Base-by-base conservation (phyloP, 306 rosid genomes). In the Potentilla sterilis region DNA sequence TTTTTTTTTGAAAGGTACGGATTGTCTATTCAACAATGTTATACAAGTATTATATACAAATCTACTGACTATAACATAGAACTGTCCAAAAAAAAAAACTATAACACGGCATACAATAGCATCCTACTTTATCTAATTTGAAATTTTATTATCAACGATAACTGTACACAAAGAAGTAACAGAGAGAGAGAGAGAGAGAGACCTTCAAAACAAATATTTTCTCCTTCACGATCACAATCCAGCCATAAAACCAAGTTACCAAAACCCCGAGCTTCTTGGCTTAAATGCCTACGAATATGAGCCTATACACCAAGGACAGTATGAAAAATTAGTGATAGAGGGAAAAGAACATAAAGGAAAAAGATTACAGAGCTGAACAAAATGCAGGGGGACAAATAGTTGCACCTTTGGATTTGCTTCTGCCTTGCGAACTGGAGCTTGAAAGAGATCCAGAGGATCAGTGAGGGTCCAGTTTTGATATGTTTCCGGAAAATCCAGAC, bases 211-310 rank as follows among this genome's bases (percentile, higher is more conserved):
- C 98, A 94, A 79, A 94, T 91, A 79, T 91, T 94, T 86, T 94
- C 98, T 77, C 98, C 98, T 86, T 94, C 98, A 51, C 98, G 96
- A 49, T 94, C 98, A 81, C 98, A 91, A 82, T 94, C 98, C 85
- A 94, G 81, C 98, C 98, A 94, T 75, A 94, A 79, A 46, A 94
- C 97, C 90, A 94, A 77, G 87, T 84, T 74, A 81, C 74, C 86
- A 83, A 89, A 94, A 42, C 93, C 96, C 71, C 95, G 97, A 47
- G 98, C 94, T 90, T 91, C 98, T 87, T 90, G 96, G 78, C 82
- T 88, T 70, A 94, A 85, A 86, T 94, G 97, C 78, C 87, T 89
- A 79, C 89, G 79, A 62, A 94, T 94, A 81, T 88, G 98, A 4
- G 97, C 97, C 98, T 94, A 70, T 34, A 76, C 69, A 55, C 58